Percentiles rank a stretch among this genome's conserved stretches.
phyloP scores from a whole-genome alignment of 2,329 filamentous ascomycete species.

The Dactylella cylindrospora region DNA sequence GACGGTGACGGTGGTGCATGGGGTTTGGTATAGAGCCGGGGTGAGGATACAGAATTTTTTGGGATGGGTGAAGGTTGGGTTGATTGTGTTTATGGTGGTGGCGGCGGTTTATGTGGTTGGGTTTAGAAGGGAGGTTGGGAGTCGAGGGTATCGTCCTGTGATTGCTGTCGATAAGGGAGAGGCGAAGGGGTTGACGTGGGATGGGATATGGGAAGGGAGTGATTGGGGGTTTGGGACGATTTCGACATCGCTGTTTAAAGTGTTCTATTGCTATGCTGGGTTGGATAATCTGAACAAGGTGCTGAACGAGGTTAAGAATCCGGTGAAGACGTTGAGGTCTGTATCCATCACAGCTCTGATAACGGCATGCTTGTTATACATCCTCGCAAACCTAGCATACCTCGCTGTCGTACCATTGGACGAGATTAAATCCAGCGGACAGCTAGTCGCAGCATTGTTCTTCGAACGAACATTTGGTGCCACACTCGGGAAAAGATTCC shows the following conservation, averaged over 20 bases:
- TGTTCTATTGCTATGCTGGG: conserved; percentile 69
- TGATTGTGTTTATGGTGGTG: conserved; percentile 64
- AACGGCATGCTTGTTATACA: conserved; percentile 65
- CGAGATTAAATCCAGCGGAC: conserved; percentile 66
- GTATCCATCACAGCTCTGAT: conserved; percentile 63
- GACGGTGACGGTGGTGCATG: conserved; percentile 62
- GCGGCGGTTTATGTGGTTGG: conserved; percentile 63
- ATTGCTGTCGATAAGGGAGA: conserved; percentile 54
- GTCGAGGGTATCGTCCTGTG: too few species aligned
- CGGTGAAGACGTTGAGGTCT: conserved; percentile 64
- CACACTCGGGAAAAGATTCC: conserved; percentile 59
- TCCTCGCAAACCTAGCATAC: conserved; percentile 65
- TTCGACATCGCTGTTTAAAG: conserved; percentile 67
- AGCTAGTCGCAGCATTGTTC: conserved; percentile 68
- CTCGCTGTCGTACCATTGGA: conserved; percentile 67
- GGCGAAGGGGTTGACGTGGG: conserved; percentile 29
- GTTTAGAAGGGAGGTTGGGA: too few species aligned
- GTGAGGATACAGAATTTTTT: conserved; percentile 63
- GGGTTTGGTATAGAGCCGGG: conserved; percentile 60
- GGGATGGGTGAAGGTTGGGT: conserved; percentile 65
- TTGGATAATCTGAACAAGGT: conserved; percentile 69
- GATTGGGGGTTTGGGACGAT: conserved; percentile 65
- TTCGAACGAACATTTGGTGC: conserved; percentile 66
- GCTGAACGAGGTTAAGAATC: conserved; percentile 70
- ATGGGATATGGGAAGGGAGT: conserved; percentile 68